Base-by-base conservation (phyloP, 768 basidiomycete species). In the Lentinus brumalis region DNA sequence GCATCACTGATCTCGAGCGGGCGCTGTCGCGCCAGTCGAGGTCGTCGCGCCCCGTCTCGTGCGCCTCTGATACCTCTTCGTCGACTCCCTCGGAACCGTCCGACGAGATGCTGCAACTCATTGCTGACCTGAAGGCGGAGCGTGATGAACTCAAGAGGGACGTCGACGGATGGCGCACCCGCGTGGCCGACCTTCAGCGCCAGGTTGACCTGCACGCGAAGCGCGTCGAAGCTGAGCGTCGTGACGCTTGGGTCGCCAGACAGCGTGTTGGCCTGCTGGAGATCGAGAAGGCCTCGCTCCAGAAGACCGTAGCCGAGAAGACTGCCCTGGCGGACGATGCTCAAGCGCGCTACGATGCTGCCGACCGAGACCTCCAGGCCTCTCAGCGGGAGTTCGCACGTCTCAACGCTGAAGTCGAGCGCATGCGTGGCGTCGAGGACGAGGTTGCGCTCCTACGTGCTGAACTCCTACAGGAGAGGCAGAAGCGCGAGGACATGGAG, bases 141-240 rank as follows among this genome's bases (percentile, higher is more conserved):
- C 81, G 96, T 32, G 96, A 98, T 68, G 89, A 94, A 60, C 79
- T 98, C 53, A 89, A 88, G 72, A 85, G 86, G 53, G 95, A 98
- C 73, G 87, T 94, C 0, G 89, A 94, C 65, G 91, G 89, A 0
- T 96, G 94, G 93, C 82, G 91, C 62, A 80, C 75, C 38, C 82
- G 95, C 26, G 90, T 94, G 50, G 79, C 78, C 14, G 88, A 91
- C 68, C 79, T 92, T 67, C 92, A 96, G 67, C 86, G 84, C 57
- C 87, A 88, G 65, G 74, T 86, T 26, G 77, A 79, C 44, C 76
- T 86, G 40, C 82, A 96, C 52, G 81, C 84, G 29, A 84, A 83
- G 61, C 79, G 89, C 11, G 80, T 93, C 14, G 91, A 94, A 47
- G 79, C 76, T n/a, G 92, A 94, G 75, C 81, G 91, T 29, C 82